phyloP scores from a whole-genome alignment of 2,329 filamentous ascomycete genomes.

The Beauveria rudraprayagi region DNA sequence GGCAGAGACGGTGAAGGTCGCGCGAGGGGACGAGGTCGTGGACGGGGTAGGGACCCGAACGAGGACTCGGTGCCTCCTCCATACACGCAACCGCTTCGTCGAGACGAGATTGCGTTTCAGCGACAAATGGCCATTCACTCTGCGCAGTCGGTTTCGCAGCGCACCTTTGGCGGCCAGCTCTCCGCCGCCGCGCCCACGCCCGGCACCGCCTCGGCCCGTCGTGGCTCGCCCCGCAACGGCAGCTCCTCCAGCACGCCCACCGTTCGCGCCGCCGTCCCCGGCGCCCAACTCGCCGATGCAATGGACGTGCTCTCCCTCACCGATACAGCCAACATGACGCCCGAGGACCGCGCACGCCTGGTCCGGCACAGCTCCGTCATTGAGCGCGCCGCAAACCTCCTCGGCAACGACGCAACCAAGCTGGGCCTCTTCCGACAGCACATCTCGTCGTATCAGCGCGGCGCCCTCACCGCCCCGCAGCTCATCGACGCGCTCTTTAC shows the following conservation, averaged over 20 bases:
- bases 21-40: constrained; percentile 30
- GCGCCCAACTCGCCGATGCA: constrained; percentile 22
- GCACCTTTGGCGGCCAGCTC: constrained; percentile 79
- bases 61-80: constrained; percentile 68
- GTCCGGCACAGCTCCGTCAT: constrained; percentile 77
- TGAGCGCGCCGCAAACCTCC: constrained; percentile 72
- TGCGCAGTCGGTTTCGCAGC: constrained; percentile 68
- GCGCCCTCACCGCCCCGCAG: constrained; percentile 60
- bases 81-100: constrained; percentile 69
- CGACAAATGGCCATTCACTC: constrained; percentile 86
- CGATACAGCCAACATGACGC: constrained; percentile 47
- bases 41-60: constrained; percentile 76
- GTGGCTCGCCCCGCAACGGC: constrained; percentile 14
- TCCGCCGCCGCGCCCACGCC: constrained; percentile 35
- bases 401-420: constrained; percentile 69
- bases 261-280: constrained; percentile 16
- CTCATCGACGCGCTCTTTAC: constrained; percentile 84
- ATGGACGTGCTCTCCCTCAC: constrained; percentile 45
- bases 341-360: constrained; percentile 73
- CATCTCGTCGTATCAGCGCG: constrained; percentile 70
- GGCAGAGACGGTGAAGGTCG: constrained; percentile 30
- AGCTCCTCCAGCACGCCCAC: constrained; percentile 15
- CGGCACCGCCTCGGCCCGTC: constrained; percentile 14
- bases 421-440: constrained; percentile 68
- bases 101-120: constrained; percentile 88